Evolutionary conservation across 345 rosid species (phyloP).

Genomic region (Turritis glabra): DNA sequence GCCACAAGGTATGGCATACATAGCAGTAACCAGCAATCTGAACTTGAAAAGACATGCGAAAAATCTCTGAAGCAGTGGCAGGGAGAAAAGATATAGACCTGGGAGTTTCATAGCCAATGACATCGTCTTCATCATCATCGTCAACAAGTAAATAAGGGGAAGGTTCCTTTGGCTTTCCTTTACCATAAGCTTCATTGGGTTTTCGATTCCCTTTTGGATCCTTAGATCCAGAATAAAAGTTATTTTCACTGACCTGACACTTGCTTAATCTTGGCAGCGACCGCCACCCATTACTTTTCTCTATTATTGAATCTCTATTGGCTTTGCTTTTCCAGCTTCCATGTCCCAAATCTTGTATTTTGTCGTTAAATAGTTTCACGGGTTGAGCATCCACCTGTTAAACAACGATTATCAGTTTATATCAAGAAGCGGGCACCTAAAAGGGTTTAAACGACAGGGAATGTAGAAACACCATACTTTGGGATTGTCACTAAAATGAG

Average conservation of each 20-base stretch:
- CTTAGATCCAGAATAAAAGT: slow-evolving; percentile 39
- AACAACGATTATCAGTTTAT: slow-evolving; percentile 23
- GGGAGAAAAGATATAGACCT: slow-evolving; percentile 19
- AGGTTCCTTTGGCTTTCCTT: slow-evolving; percentile 35
- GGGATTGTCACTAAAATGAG: slow-evolving; percentile 39
- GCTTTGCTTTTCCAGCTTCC: slow-evolving; percentile 35
- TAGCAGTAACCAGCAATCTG: neutral
- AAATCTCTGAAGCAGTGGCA: neutral
- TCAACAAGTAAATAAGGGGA: slow-evolving; percentile 35
- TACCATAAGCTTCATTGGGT: slow-evolving; percentile 10
- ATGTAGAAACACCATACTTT: slow-evolving; percentile 52
- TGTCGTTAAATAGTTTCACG: slow-evolving; percentile 37
- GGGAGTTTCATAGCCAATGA: slow-evolving; percentile 24
- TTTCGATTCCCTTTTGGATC: slow-evolving; percentile 15
- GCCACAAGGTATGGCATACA: neutral
- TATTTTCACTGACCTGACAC: slow-evolving; percentile 28
- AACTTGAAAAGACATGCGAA: neutral
- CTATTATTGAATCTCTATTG: slow-evolving; percentile 33
- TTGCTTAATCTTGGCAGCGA: slow-evolving; percentile 44
- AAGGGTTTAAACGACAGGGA: slow-evolving; percentile 2
- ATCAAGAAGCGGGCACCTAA: slow-evolving; percentile 13
- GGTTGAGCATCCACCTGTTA: slow-evolving; percentile 49
- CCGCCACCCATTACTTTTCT: slow-evolving; percentile 34
- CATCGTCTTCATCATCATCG: slow-evolving; percentile 16
- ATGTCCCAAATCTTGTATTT: slow-evolving; percentile 31